Evolutionary conservation across 2,329 filamentous ascomycete genomes (phyloP), one percentile per base, ranked within the genome.

Genomic region (Curvularia lunata): DNA sequence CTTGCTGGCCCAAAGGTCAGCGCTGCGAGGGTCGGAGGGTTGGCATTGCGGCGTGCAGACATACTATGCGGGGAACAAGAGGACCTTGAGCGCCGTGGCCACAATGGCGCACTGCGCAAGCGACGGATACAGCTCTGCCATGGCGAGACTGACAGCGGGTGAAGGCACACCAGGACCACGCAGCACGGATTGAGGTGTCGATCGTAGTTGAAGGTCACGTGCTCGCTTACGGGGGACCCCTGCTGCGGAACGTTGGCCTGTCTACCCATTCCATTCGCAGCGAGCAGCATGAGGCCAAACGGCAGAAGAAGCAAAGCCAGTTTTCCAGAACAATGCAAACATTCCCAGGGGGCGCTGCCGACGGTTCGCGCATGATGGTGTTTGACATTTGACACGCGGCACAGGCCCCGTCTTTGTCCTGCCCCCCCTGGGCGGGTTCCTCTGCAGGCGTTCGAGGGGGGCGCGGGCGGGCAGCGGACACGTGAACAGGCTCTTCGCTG

Each of bases 51-150:
- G n/a, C 49, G 57, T 30, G 54, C 56, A 54, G 40, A 86, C 91
- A 75, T 84, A 97, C 93, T 98, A 98, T 67, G 94, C 91, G 28
- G 94, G 94, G 78, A 97, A 95, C 55, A 98, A 84, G 58, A 98
- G 86, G 61, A 97, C 83, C 81, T 98, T 98, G 77, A 98, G 86
- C 32, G 92, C 92, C 23, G 91, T 89, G 54, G 93, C 90, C 65
- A 96, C 88, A 66, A 96, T 80, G 66, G 92, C 91, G 82, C 90
- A 93, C 81, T 97, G 93, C 76, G 87, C 82, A 77, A 98, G 84
- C n/a, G 93, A 91, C 54, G 95, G 95, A 76, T 93, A 92, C 53
- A 87, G 79, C 64, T 94, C 91, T 73, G 88, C 84, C 92, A 96
- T 96, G 60, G 63, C 47, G 50, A 48, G 61, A 66, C 64, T 49